Base-by-base conservation (phyloP, 805 yeast genomes). In the Suhomyces pyralidae region DNA sequence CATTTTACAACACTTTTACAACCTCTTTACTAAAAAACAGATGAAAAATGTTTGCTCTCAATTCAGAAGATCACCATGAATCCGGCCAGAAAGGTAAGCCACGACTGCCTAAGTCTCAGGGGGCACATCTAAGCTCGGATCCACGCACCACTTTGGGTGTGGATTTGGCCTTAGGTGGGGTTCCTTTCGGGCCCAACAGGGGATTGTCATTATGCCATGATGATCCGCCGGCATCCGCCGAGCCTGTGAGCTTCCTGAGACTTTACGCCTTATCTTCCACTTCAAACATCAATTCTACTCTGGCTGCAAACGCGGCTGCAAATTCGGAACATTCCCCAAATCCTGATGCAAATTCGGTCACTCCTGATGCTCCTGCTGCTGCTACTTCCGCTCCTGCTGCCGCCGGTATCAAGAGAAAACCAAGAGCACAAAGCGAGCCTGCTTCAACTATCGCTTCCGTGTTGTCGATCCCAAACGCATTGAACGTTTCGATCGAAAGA, bases 161-260 rank as follows among this genome's bases (percentile, higher is more conserved):
- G 30, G 49, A 22, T 20, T n/a, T 20, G 32, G 10, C 7, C 49
- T 36, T 36, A 24, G 20, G 36, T 38, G 38, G 25, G 49, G 49
- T 24, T 8, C 43, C 43, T 36, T 36, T 28, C 12, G 43, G 49
- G 5, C 19, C 49, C 32, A 46, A 26, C 49, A 46, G 49, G 30
- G 49, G 49, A 8, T 30, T 22, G 25, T 24, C 49, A n/a, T 12
- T 36, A 15, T n/a, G 12, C 36, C 25, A n/a, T n/a, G 49, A 32
- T 17, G 24, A n/a, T 12, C 36, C 40, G 10, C 34, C 53, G 10
- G 43, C 20, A 7, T 26, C 45, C 28, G 12, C 26, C 12, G 48
- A 32, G 2, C 45, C 49, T 46, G 51, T 60, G 55, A 58, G 54
- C 58, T 47, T 61, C 64, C 66, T 62, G 66, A 61, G 66, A 62